Base-by-base conservation (phyloP, 163 green algal genomes). In the Chloroidium sp. region DNA sequence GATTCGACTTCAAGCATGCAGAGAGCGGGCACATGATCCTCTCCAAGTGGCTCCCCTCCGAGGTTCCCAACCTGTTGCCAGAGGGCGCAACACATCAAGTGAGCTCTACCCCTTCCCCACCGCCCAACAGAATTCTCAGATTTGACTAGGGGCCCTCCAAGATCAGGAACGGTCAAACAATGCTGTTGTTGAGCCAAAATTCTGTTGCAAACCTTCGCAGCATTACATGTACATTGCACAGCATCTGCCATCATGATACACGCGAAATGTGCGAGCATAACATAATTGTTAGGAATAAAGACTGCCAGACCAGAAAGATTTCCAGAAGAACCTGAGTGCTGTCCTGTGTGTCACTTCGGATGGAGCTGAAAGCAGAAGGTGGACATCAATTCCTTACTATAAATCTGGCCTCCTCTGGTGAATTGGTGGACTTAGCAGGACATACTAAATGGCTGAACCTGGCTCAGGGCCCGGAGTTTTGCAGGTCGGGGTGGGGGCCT, bases 401-500 rank as follows among this genome's bases (percentile, higher is more conserved):
- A 36, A 36, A 36, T 72, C 6, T 72, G 6, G 10, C 67, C 6
- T 6, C 67, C 67, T 10, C 67, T n/a, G 67, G 10, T 10, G 6
- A 10, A 72, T 72, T 10, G 6, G 67, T 6, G 67, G 6, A 72
- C 6, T 6, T n/a, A 72, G 10, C 67, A 72, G 10, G 67, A 72
- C 67, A n/a, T 6, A 72, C 6, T 10, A 72, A 6, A n/a, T 72
- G 6, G 10, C 10, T 72, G 67, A 72, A 10, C 67, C 3, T 69
- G 36, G 36, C 36, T 36, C 36, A 36, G 36, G 36, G 36, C 36
- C 36, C 36, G 36, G 36, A 36, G 64, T 10, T 72, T 72, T 6
- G 69, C 84, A 93, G 87, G 92, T 96, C 0, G 93, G 93, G 0
- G 86, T 97, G 12, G 93, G 93, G 4, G 91, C 91, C 0, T 93